Base-by-base conservation (phyloP, 768 basidiomycete genomes). In the Rhodotorula sphaerocarpa region DNA sequence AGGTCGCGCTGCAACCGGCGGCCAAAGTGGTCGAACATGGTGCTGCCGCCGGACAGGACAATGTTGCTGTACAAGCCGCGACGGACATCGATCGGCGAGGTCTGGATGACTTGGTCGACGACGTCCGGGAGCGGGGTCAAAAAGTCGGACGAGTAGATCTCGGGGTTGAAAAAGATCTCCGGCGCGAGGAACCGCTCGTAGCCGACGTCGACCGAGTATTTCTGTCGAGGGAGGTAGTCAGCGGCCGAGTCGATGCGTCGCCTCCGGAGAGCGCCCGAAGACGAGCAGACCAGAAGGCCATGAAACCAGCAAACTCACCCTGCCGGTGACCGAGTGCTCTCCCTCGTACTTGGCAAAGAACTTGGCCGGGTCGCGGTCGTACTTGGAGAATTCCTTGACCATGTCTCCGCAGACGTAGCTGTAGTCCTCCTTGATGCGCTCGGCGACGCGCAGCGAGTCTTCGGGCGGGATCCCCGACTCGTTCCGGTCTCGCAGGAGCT, bases 11-110 rank as follows among this genome's bases (percentile, higher is more conserved):
- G 92, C 67, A 99, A 82, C 48, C 95, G 84, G 74, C 90, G 85
- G n/a, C 90, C 90, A 73, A 99, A 97, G 79, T 96, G 86, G 70
- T 93, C 89, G 81, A 97, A 97, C 93, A 96, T 97, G 52, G 95
- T 97, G 15, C 90, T 93, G 27, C 95, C 95, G 59, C 95, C 95
- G 1, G 88, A 91, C 3, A 97, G 78, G 11, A 99, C 95, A 58
- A 97, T 97, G 77, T 97, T 99, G 83, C 92, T 93, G 80, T 99
- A 99, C 53, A 99, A 76, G 7, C 95, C 95, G 66, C 95, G 84
- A 70, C 95, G 84, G 52, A 95, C 92, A 74, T 99, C 93, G 63
- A 97, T 99, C 28, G 95, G 93, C 10, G 90, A 92, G 61, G 87
- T 81, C 75, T 91, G 90, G 66, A 99, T 96, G 57, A 95, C 92